phyloP scores from a whole-genome alignment of 139 green algal genomes.

The Pseudopediastrum boryanum region DNA sequence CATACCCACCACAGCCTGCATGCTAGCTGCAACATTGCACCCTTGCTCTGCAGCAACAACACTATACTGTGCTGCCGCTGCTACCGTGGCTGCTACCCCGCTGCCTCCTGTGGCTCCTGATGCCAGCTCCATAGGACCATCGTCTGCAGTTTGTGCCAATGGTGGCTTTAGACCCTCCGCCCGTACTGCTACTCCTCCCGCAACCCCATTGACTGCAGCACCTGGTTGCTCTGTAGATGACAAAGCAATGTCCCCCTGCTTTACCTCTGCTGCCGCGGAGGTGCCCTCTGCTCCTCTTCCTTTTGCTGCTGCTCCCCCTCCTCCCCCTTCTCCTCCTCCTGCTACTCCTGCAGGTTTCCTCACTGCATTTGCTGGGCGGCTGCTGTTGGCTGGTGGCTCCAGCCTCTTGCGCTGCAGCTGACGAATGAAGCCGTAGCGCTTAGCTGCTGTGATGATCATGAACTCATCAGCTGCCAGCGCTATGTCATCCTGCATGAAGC shows the following conservation, averaged over 20 bases:
- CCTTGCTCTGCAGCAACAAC: too few relatives aligned
- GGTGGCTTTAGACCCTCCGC: too few relatives aligned
- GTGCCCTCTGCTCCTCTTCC: not conserved
- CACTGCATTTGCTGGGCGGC: not conserved
- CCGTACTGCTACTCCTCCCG: too few relatives aligned
- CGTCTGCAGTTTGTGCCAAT: too few relatives aligned
- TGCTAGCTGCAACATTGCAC: too few relatives aligned
- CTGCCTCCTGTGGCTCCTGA: too few relatives aligned
- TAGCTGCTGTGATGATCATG: conserved; percentile 22
- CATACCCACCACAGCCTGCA: too few relatives aligned
- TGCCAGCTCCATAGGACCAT: too few relatives aligned
- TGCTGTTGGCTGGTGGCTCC: not conserved
- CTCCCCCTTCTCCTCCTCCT: not conserved
- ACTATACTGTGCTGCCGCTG: too few relatives aligned
- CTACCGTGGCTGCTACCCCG: too few relatives aligned
- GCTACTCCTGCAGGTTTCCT: conserved; percentile 4
- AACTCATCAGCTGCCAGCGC: conserved; percentile 36
- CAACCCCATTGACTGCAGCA: too few relatives aligned
- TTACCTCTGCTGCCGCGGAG: not conserved
- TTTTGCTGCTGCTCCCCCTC: not conserved
- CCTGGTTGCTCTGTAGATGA: too few relatives aligned
- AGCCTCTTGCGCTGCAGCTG: not conserved
- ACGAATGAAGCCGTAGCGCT: conserved; percentile 26
- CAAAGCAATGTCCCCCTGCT: not conserved
- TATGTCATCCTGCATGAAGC: conserved; percentile 31